Percentiles rank a stretch among this genome's conserved stretches.
These are phyloP conservation scores for Ramalina peruviana DNA, from an alignment of 495 filamentous ascomycete species.

Conservation along the genomic window DNA sequence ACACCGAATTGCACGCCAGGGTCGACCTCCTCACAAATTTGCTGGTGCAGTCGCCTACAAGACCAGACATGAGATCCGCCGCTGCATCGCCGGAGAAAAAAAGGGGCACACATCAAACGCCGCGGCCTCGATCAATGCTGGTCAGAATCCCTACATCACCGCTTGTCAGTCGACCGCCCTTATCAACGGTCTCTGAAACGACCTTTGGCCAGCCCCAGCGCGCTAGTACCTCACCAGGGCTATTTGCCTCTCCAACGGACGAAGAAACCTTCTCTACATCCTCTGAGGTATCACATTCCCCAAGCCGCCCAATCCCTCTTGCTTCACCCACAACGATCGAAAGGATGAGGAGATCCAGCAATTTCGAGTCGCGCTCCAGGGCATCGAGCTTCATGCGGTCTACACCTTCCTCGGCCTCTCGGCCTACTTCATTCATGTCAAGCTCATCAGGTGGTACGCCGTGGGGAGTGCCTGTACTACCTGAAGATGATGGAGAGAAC, in stretches of 20 bases:
- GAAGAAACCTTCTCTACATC: constrained; percentile 5
- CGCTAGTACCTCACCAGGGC: constrained; percentile 3
- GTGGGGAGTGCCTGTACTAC: constrained; percentile 8
- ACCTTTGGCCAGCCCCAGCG: constrained; percentile 7
- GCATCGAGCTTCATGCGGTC: constrained; percentile 16
- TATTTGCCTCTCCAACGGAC: constrained; percentile 3
- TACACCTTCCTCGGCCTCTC: constrained; percentile 12
- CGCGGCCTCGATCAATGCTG: constrained; percentile 19
- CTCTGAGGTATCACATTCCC: constrained; percentile 5
- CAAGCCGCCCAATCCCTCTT: neutral
- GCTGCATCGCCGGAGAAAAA: constrained; percentile 11
- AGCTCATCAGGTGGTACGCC: constrained; percentile 12
- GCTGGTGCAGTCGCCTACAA: constrained; percentile 25
- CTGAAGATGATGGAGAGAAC: constrained; percentile 7
- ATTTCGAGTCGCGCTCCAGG: constrained; percentile 3
- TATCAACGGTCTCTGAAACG: constrained; percentile 12
- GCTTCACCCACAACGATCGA: neutral
- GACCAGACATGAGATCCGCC: constrained; percentile 11
- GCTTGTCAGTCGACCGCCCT: constrained; percentile 8
- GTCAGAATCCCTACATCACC: constrained; percentile 15
- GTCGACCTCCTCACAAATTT: constrained; percentile 27
- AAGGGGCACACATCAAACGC: constrained; percentile 7
- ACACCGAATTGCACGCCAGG: constrained; percentile 22
- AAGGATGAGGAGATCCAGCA: neutral
- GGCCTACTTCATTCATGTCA: constrained; percentile 14